Evolutionary conservation across 768 basidiomycete species (phyloP).

Genomic region (Tylopilus sp.): DNA sequence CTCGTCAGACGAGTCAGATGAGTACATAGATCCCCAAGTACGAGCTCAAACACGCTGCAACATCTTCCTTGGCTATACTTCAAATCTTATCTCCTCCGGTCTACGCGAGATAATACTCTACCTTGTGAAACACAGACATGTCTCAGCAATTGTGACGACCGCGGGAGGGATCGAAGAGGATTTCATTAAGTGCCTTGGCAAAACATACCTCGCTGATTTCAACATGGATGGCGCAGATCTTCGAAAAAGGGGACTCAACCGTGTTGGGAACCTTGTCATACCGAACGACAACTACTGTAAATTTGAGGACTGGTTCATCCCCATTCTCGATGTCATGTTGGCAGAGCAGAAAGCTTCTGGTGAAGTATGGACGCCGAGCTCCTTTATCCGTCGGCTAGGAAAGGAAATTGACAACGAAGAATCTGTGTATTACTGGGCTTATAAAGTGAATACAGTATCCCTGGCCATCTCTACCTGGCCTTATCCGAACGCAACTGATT

Average conservation of each 20-base stretch:
- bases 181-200: slow-evolving; percentile 97
- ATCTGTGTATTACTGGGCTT: slow-evolving; percentile 99
- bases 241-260: slow-evolving; percentile 88
- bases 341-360: slow-evolving; percentile 75
- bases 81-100: slow-evolving; percentile 97
- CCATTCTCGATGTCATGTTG: slow-evolving; percentile 88
- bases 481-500: slow-evolving; percentile 25
- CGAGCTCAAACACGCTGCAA: slow-evolving; percentile 74
- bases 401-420: slow-evolving; percentile 97
- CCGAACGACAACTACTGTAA: slow-evolving; percentile 99
- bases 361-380: slow-evolving; percentile 87
- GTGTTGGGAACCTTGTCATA: slow-evolving; percentile 93
- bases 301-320: slow-evolving; percentile 99
- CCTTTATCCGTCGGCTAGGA: slow-evolving; percentile 88
- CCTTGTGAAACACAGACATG: slow-evolving; percentile 90
- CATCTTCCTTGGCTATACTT: slow-evolving; percentile 96
- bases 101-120: slow-evolving; percentile 88
- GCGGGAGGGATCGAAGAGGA: slow-evolving; percentile 99
- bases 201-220: slow-evolving; percentile 93
- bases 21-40: slow-evolving; percentile 53
- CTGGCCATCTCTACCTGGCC: slow-evolving; percentile 8
- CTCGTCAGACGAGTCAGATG: slow-evolving; percentile 64
- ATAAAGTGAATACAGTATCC: slow-evolving; percentile 69
- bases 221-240: slow-evolving; percentile 86
- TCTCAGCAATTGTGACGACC: slow-evolving; percentile 90